Evolutionary conservation across 148 eudicot genomes (phyloP), one percentile per base, ranked within the genome.

Genomic region (Camellia granthamiana): DNA sequence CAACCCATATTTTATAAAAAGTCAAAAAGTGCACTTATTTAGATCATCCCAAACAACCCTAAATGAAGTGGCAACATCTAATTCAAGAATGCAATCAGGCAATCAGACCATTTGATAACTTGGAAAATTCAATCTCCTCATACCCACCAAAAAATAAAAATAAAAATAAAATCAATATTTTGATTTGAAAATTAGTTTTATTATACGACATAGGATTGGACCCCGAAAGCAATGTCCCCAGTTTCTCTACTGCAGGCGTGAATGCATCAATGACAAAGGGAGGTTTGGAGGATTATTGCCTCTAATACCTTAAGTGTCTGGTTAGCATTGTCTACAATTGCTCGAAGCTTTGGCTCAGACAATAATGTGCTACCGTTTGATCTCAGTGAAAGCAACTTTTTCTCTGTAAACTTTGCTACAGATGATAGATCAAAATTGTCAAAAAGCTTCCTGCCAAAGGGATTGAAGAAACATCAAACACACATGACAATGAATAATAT

Each of bases 261-360:
- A 61, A 61, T 15, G 64, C 3, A 61, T 18, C 64, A 3, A 61
- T n/a, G 23, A 64, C 68, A 64, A 64, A 64, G 41, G 11, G 68
- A 21, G 41, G 75, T 51, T 69, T n/a, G 56, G 16, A 71, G 41
- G 6, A 14, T 47, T 71, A 58, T 10, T 54, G 3, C 59, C 42
- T 21, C 72, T 68, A 64, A 15, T 86, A 90, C 96, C 97, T 92
- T 89, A 2, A 88, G 79, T 3, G 86, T 43, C 47, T 81, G 91
- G 69, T 81, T 89, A 59, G 97, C 94, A 64, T 92, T 92, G 41
- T 89, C 90, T 2, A 89, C 88, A 23, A 90, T 71, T 80, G 97
- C 94, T 52, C 91, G 91, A 63, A 92, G 71, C 77, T 88, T 92
- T 21, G 84, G 83, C 79, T 90, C 97, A 64, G 97, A 92, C 19